Base-by-base conservation (phyloP, 2,329 filamentous ascomycete species). In the Penicillium carneum region DNA sequence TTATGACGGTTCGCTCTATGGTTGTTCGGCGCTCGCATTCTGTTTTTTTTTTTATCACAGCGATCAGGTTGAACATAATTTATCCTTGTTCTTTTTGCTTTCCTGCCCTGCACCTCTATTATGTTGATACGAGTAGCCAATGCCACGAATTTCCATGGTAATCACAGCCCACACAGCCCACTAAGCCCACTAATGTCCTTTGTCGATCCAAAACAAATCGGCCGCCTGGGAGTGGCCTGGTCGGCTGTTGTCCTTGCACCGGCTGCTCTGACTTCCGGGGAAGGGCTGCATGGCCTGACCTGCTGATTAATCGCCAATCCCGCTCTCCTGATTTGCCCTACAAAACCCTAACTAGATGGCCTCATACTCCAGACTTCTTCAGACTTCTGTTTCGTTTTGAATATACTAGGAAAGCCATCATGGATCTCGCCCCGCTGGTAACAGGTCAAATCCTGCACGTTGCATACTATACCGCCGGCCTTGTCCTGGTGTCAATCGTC, bases 401-500 rank as follows among this genome's bases (percentile, higher is more conserved):
- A 26, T 49, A 8, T 18, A 46, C 11, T 6, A 2, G 31, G 10
- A 18, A 33, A 16, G n/a, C 9, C 3, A 65, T 49, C 23, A 69
- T 70, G 68, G 57, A 69, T 34, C 48, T 65, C 8, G 34, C 57
- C 18, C 57, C 56, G 10, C 31, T 70, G 41, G 60, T 68, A 14
- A 31, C 51, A 29, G 57, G 59, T 41, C 65, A 69, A 36, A 63
- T 70, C 31, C 43, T 62, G 31, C 48, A 55, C 8, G 60, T 65
- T 26, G 41, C 47, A 23, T 54, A 57, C 51, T 70, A 68, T 42
- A 61, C 81, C 64, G 70, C 74, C 67, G 76, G 77, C 65, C 78
- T 84, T 73, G 63, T 83, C 55, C 71, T 79, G 20, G 68, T 83
- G 34, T 74, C 86, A n/a, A 84, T 97, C 57, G 72, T 89, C 60